Evolutionary conservation across 2,329 filamentous ascomycete genomes (phyloP), one percentile per base, ranked within the genome.

Genomic region (Ascochyta lentis): DNA sequence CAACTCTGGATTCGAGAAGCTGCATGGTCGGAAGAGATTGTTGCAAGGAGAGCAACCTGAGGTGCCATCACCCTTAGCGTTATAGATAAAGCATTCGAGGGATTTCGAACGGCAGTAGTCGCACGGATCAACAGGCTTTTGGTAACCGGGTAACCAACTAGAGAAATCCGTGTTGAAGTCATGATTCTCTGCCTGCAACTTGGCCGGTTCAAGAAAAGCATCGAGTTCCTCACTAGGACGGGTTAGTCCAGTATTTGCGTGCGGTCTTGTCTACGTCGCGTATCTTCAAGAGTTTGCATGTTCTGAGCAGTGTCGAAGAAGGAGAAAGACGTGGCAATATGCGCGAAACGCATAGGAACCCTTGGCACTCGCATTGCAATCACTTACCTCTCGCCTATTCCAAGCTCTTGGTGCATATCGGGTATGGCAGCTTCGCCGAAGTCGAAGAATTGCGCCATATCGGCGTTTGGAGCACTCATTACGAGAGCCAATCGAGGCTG

Each of bases 11-110:
- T 76, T 71, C 47, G 65, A 75, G 60, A 83, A 78, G 63, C 78
- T 80, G 68, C 80, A 83, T 19, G 78, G 75, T 13, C 80, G 72
- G 66, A 81, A 81, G 29, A 82, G 66, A 35, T 78, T 76, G 44
- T 75, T 76, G 66, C 80, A 82, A 19, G 80, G 74, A 6, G 77
- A 81, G 61, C 80, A 82, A 24, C 67, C 71, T 8, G 71, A 67
- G 35, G 77, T 73, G 22, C 75, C 77, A 49, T 71, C 67, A 22
- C 69, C 72, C 15, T 74, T 75, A 34, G 64, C 59, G 49, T 74
- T 73, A 24, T 75, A 77, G 37, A 80, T 72, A 54, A 79, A 81
- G 67, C 80, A 82, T 50, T 80, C 74, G 33, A 82, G 73, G n/a
- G 75, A 72, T 63, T 68, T 77, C 2, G 77, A 78, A 23, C 75